These are phyloP conservation scores for Fimicolochytrium jonesii DNA, from an alignment of 192 early-diverging fungal genomes.

Conservation along the genomic window DNA sequence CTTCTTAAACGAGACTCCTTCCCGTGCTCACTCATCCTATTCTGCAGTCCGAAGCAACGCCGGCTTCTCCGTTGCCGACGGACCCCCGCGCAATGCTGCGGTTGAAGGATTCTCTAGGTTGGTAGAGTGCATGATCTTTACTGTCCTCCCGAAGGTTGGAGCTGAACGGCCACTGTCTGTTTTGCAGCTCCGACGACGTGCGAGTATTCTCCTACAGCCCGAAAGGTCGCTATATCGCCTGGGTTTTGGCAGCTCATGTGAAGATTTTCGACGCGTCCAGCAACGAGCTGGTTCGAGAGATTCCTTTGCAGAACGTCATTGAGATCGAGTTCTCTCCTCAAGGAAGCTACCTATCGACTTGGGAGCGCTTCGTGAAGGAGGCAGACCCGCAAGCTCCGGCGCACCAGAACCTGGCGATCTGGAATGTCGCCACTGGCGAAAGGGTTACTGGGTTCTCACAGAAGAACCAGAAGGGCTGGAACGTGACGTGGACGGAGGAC, in stretches of 20 bases:
- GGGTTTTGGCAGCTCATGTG: slow-evolving; percentile 37
- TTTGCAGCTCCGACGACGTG: slow-evolving; percentile 14
- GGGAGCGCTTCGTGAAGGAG: slow-evolving; percentile 76
- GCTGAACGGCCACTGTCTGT: neutral
- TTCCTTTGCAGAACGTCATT: slow-evolving; percentile 63
- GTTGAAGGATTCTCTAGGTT: slow-evolving; percentile 26
- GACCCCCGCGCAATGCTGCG: slow-evolving; percentile 7
- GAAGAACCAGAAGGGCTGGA: slow-evolving; percentile 73
- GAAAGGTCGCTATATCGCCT: slow-evolving; percentile 24
- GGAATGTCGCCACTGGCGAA: slow-evolving; percentile 68
- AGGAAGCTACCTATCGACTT: slow-evolving; percentile 85
- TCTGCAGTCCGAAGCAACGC: slow-evolving; percentile 17
- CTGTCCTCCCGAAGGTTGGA: neutral
- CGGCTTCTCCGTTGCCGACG: slow-evolving; percentile 17
- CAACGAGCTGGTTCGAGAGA: slow-evolving; percentile 54
- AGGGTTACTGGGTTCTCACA: slow-evolving; percentile 71
- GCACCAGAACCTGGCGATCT: slow-evolving; percentile 77
- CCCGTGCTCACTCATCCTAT: slow-evolving; percentile 1
- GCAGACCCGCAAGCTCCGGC: slow-evolving; percentile 56
- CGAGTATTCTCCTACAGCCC: slow-evolving; percentile 24
- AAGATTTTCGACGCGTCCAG: slow-evolving; percentile 65
- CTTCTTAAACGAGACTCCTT: neutral
- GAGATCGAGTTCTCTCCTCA: slow-evolving; percentile 90
- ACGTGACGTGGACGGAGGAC: slow-evolving; percentile 91
- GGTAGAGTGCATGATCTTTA: neutral